Conservation (phyloP, 306 rosid genomes). For the Vachellia pachyceras region DNA sequence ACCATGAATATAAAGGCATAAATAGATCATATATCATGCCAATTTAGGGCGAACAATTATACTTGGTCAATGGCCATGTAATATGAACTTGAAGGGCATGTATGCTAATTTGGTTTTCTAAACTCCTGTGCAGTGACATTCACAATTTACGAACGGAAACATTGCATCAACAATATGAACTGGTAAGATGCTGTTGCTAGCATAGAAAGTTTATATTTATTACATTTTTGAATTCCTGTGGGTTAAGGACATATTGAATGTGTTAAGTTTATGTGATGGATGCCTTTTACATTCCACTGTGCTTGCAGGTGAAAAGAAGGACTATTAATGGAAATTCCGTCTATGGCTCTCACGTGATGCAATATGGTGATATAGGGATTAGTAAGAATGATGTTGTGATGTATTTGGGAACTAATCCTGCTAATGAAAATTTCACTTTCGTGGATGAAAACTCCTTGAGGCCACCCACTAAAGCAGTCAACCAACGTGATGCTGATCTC, state of each 20-base stretch:
- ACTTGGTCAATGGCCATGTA: neutral
- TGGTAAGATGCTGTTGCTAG: constrained; percentile 60
- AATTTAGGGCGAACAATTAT: constrained; percentile 3
- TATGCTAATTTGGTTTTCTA: constrained; percentile 29
- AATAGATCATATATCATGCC: constrained; percentile 16
- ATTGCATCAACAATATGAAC: constrained; percentile 82
- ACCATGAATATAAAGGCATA: constrained; percentile 21
- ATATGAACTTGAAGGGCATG: constrained; percentile 18
- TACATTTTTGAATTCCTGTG: constrained; percentile 2
- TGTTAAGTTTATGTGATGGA: constrained; percentile 10
- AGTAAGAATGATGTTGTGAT: constrained; percentile 52
- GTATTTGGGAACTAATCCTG: constrained; percentile 92
- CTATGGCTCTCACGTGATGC: constrained; percentile 96
- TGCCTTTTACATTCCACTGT: constrained; percentile 13
- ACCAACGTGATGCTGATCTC: constrained; percentile 96
- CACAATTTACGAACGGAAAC: constrained; percentile 84
- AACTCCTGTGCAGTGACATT: constrained; percentile 65
- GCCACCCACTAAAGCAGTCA: constrained; percentile 63
- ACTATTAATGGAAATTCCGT: constrained; percentile 59
- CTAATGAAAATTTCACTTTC: constrained; percentile 78
- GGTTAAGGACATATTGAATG: constrained; percentile 10
- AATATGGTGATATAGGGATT: constrained; percentile 73
- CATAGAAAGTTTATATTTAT: neutral
- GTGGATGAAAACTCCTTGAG: constrained; percentile 70
- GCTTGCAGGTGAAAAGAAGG: constrained; percentile 78